These are phyloP conservation scores for Platismatia glauca DNA, from an alignment of 495 filamentous ascomycete genomes.

Conservation along the genomic window DNA sequence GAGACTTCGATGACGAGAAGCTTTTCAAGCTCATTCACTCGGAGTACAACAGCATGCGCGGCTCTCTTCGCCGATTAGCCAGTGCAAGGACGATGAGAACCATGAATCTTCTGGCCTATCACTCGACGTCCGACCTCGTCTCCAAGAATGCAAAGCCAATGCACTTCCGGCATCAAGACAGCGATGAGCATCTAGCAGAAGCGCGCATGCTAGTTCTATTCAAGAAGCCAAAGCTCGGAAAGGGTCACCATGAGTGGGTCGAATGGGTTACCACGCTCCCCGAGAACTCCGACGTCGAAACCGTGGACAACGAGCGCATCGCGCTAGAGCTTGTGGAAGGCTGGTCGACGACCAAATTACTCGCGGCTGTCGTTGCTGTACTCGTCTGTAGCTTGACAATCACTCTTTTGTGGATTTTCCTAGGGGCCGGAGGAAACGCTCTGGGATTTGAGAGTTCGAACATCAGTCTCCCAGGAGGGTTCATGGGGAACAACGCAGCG, in stretches of 20 bases:
- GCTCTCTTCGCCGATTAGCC: slow-evolving; percentile 7
- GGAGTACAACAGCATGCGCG: slow-evolving; percentile 18
- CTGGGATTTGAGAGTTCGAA: background rate
- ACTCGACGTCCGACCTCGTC: slow-evolving; percentile 11
- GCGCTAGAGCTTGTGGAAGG: slow-evolving; percentile 22
- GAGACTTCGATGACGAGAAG: slow-evolving; percentile 24
- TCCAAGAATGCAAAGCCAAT: slow-evolving; percentile 7
- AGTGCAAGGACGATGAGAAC: slow-evolving; percentile 17
- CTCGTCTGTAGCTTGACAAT: slow-evolving; percentile 13
- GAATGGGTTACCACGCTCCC: slow-evolving; percentile 15
- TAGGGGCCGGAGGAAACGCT: slow-evolving; percentile 4
- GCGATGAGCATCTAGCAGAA: slow-evolving; percentile 13
- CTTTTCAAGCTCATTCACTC: slow-evolving; percentile 22
- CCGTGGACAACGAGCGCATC: slow-evolving; percentile 3
- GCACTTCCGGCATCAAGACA: background rate
- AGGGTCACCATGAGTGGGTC: slow-evolving; percentile 13
- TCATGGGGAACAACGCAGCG: background rate
- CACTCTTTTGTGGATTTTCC: slow-evolving; percentile 21
- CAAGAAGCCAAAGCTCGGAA: slow-evolving; percentile 10
- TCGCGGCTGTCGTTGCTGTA: slow-evolving; percentile 9
- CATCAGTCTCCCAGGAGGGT: background rate
- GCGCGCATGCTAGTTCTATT: slow-evolving; percentile 15
- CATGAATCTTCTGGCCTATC: slow-evolving; percentile 16
- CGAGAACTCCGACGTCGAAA: background rate
- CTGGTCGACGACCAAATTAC: slow-evolving; percentile 17